A percentile compares a stretch with the other conserved stretches of the same genome.
Evolutionary conservation across 805 yeast genomes (phyloP).

Genomic region (Wickerhamiella allomyrinae): DNA sequence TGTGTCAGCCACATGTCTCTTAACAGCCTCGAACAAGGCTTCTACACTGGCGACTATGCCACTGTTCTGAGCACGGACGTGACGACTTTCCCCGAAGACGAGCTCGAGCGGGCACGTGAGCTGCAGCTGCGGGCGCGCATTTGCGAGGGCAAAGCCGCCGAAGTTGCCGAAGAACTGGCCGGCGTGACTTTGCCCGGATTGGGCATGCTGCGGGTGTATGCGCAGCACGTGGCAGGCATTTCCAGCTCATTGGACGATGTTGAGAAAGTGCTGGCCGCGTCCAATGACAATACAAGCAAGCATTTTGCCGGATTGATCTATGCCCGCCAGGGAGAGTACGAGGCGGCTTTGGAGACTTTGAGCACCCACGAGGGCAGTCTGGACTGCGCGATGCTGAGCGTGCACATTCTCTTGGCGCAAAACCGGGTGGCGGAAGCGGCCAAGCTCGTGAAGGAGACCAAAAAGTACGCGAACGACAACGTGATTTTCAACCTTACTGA

Average conservation of each 20-base stretch:
- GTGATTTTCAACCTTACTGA: conserved; percentile 66
- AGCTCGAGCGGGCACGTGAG: conserved; percentile 20
- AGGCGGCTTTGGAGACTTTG: conserved; percentile 30
- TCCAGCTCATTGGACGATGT: conserved; percentile 9
- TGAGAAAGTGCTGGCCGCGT: conserved; percentile 11
- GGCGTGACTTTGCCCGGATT: conserved; percentile 16
- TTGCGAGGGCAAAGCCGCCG: conserved; percentile 22
- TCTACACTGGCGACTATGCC: conserved; percentile 28
- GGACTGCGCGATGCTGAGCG: conserved; percentile 26
- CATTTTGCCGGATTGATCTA: conserved; percentile 31
- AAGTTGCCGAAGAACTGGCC: conserved; percentile 20
- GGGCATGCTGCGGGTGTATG: conserved; percentile 18
- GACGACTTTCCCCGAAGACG: conserved; percentile 15
- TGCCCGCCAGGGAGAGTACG: conserved; percentile 28
- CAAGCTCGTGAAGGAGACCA: conserved; percentile 31
- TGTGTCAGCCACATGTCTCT: conserved; percentile 15
- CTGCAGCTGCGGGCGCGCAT: conserved; percentile 27
- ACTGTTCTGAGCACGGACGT: conserved; percentile 22
- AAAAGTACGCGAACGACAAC: conserved; percentile 49
- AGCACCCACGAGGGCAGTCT: conserved; percentile 28
- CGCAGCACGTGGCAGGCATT: conserved; percentile 13
- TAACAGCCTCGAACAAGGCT: conserved; percentile 26
- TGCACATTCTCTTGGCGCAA: conserved; percentile 28
- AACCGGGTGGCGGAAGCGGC: conserved; percentile 34
- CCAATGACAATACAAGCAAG: conserved; percentile 22